Conservation (phyloP, 2,329 filamentous ascomycete genomes). For the Neonectria faginata region DNA sequence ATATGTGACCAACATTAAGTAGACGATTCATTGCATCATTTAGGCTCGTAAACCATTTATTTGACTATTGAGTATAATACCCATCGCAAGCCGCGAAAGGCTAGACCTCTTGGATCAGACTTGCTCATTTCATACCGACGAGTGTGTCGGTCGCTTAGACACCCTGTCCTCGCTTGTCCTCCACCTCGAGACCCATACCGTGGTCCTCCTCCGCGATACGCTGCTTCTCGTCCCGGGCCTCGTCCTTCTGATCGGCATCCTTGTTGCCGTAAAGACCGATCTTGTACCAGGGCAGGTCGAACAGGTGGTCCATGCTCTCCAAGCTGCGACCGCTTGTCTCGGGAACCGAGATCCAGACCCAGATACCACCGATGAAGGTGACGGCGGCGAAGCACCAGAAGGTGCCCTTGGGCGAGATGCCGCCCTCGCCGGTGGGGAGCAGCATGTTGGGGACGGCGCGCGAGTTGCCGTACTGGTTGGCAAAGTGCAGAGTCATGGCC, state of each 20-base stretch:
- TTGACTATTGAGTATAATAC: constrained; percentile 4
- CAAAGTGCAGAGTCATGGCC: constrained; percentile 83
- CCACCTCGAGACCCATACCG: constrained; percentile 51
- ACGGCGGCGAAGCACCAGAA: constrained; percentile 82
- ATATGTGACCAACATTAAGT: background rate
- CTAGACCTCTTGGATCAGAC: background rate
- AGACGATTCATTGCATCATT: background rate
- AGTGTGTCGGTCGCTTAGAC: constrained; percentile 20
- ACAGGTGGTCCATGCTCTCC: constrained; percentile 78
- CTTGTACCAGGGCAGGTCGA: constrained; percentile 78
- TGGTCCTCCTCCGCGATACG: constrained; percentile 49
- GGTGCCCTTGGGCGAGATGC: constrained; percentile 72
- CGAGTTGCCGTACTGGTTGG: constrained; percentile 81
- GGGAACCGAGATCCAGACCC: constrained; percentile 79
- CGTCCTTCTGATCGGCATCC: constrained; percentile 62
- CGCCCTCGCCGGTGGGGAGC: constrained; percentile 58
- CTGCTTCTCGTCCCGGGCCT: constrained; percentile 59
- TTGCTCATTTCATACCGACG: background rate
- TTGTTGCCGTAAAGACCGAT: constrained; percentile 71
- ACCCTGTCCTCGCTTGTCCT: constrained; percentile 46
- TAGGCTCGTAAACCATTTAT: background rate
- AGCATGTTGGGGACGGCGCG: constrained; percentile 83
- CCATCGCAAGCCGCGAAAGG: background rate
- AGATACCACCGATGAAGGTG: constrained; percentile 74
- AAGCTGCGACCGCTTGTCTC: constrained; percentile 76